A percentile compares a stretch with the other conserved stretches of the same genome.
Conservation (phyloP, 2,329 filamentous ascomycete genomes). For the Venturiaceae sp. region DNA sequence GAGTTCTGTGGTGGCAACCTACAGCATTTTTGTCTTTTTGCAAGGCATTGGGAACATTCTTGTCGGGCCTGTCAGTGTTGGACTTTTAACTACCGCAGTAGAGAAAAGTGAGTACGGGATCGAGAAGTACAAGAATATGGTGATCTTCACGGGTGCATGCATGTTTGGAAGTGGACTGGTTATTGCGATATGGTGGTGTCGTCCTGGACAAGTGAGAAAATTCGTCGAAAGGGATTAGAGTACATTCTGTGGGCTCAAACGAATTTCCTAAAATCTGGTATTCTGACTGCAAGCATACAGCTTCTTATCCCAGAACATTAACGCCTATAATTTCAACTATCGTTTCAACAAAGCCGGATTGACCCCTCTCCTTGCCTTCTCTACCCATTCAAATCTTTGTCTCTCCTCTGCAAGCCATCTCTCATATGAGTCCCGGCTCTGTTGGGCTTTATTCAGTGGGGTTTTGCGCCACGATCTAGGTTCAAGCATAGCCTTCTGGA, state of each 20-base stretch:
- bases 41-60: slow-evolving; percentile 6
- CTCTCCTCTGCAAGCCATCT: no score
- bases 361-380: no score
- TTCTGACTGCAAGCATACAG: not conserved
- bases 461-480: no score
- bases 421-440: no score
- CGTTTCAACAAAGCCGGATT: no score
- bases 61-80: slow-evolving; percentile 1
- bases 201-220: not conserved
- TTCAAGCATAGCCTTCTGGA: no score
- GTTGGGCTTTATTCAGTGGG: no score
- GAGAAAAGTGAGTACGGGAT: not conserved
- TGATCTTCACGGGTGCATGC: slow-evolving; percentile 6
- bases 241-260: no score
- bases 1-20: not conserved
- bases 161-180: slow-evolving; percentile 2
- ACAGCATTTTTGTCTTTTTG: not conserved
- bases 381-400: no score
- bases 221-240: not conserved
- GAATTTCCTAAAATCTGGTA: not conserved
- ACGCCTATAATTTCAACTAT: no score
- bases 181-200: not conserved
- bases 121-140: not conserved
- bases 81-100: not conserved
- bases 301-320: not conserved